These are phyloP conservation scores for Aechmea fasciata DNA, from an alignment of 176 grass and related monocot species.

Conservation along the genomic window DNA sequence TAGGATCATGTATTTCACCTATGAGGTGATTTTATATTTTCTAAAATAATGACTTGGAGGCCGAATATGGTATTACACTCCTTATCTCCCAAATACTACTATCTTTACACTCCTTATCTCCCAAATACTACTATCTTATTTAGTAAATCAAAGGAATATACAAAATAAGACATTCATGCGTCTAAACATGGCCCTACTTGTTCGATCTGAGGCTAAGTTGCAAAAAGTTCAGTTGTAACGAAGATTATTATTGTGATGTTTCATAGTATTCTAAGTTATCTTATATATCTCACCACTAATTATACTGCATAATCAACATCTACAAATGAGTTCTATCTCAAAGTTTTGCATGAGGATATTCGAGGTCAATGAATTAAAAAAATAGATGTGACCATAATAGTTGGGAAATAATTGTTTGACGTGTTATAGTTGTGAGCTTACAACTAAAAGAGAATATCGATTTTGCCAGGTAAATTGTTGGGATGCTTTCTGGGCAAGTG, in stretches of 20 bases:
- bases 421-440: not conserved
- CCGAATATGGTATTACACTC: no score
- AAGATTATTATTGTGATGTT: not conserved
- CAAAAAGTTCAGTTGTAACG: not conserved
- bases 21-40: no score
- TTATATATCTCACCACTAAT: not conserved
- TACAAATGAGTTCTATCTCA: not conserved
- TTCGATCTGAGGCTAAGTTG: not conserved
- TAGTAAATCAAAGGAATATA: no score
- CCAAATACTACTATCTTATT: no score
- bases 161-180: not conserved
- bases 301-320: not conserved
- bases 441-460: not conserved
- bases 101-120: no score
- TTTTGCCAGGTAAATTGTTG: conserved; percentile 60
- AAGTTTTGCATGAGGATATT: no score
- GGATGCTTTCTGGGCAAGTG: conserved; percentile 93
- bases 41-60: no score
- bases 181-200: not conserved
- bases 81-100: no score
- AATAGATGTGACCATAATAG: no score
- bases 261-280: not conserved
- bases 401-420: not conserved
- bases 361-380: no score
- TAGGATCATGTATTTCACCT: no score